phyloP scores from a whole-genome alignment of 345 rosid genomes.

The Capsella bursapastoris region DNA sequence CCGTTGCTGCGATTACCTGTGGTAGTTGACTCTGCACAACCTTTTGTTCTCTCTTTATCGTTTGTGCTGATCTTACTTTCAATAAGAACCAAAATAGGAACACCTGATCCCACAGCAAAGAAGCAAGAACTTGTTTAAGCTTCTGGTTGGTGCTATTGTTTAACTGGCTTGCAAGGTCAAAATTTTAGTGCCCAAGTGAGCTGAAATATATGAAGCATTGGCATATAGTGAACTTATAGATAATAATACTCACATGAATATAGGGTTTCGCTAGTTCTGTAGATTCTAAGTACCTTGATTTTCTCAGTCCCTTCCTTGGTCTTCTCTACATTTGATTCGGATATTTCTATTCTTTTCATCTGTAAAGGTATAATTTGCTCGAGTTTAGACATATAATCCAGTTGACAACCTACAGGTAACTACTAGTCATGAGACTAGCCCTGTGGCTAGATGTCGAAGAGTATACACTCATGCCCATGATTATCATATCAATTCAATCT shows the following conservation, averaged over 20 bases:
- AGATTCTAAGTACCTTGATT: background rate
- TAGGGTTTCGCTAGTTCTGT: conserved; percentile 14
- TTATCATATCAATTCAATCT: conserved; percentile 83
- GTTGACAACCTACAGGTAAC: conserved; percentile 34
- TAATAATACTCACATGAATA: background rate
- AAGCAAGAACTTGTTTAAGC: conserved; percentile 11
- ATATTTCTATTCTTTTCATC: background rate
- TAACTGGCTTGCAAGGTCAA: conserved; percentile 15
- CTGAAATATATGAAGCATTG: conserved; percentile 14
- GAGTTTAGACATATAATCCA: conserved; percentile 5
- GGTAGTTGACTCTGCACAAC: conserved; percentile 62
- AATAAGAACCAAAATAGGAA: conserved; percentile 11
- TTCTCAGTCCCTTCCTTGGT: conserved; percentile 8
- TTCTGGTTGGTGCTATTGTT: conserved; percentile 27
- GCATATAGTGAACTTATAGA: conserved; percentile 19
- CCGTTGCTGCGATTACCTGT: conserved; percentile 76
- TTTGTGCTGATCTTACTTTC: conserved; percentile 29
- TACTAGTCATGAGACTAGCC: conserved; percentile 70
- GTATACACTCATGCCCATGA: conserved; percentile 97
- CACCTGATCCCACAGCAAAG: background rate
- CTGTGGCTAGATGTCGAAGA: conserved; percentile 92
- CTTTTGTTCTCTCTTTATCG: conserved; percentile 11
- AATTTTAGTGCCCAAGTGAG: conserved; percentile 33
- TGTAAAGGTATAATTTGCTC: background rate
- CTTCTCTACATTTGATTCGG: conserved; percentile 8